phyloP scores from a whole-genome alignment of 2,329 filamentous ascomycete genomes.

The Colletotrichum plurivorum region DNA sequence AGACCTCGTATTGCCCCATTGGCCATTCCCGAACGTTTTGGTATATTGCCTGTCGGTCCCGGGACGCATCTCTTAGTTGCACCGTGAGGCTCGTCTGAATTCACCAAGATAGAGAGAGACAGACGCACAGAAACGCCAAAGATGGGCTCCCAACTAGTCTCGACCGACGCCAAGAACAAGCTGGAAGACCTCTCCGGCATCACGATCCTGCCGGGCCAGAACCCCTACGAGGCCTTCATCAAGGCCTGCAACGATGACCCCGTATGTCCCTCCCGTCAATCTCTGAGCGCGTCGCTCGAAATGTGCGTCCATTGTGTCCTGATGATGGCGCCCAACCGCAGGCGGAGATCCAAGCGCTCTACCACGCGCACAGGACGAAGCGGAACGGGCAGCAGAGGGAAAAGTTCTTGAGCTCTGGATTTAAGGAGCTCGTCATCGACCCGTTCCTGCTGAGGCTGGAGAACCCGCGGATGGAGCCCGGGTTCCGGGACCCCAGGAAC shows the following conservation, averaged over 20 bases:
- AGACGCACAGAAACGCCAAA: not conserved
- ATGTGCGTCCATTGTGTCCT: not conserved
- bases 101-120: too few species aligned
- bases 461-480: conserved; percentile 73
- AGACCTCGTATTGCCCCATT: too few species aligned
- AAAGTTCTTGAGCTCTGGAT: conserved; percentile 79
- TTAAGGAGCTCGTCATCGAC: conserved; percentile 81
- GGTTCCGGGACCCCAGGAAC: conserved; percentile 81
- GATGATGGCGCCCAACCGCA: conserved; percentile 49
- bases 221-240: conserved; percentile 84
- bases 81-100: too few species aligned
- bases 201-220: conserved; percentile 67
- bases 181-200: conserved; percentile 69
- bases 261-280: conserved; percentile 58
- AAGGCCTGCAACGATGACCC: conserved; percentile 75
- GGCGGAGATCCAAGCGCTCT: conserved; percentile 79
- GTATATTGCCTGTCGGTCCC: too few species aligned
- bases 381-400: conserved; percentile 83
- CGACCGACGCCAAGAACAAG: conserved; percentile 63
- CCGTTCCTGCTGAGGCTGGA: conserved; percentile 80
- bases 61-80: too few species aligned
- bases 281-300: not conserved
- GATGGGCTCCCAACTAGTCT: conserved; percentile 55
- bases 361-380: conserved; percentile 79
- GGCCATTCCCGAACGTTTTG: too few species aligned